phyloP scores from a whole-genome alignment of 1,139 yeast genomes.

The Maudiozyma humilis region DNA sequence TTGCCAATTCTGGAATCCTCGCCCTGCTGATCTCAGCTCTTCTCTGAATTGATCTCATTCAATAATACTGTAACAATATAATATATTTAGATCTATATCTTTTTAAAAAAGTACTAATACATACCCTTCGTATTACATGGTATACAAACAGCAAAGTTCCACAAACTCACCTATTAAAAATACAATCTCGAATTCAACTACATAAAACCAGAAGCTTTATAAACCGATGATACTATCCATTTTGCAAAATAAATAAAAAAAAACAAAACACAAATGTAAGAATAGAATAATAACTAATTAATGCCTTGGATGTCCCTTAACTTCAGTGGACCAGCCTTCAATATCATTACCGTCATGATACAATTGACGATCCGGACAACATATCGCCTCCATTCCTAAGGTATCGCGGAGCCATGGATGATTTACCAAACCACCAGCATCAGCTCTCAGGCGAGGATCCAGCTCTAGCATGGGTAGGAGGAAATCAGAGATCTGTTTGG shows the following conservation, averaged over 20 bases:
- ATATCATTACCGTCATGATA: conserved; percentile 58
- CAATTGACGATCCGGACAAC: conserved; percentile 40
- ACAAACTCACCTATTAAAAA: not conserved
- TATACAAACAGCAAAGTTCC: too few species aligned
- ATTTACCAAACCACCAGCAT: conserved; percentile 66
- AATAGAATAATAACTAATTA: conserved; percentile 11
- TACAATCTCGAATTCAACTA: not conserved
- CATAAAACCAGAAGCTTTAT: not conserved
- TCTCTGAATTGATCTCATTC: conserved; percentile 10
- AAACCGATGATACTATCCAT: not conserved
- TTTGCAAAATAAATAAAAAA: too few species aligned
- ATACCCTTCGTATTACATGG: too few species aligned
- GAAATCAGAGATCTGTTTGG: conserved; percentile 51
- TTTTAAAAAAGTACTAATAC: too few species aligned
- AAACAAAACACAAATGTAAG: not conserved
- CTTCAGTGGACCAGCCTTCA: conserved; percentile 48
- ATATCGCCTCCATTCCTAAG: conserved; percentile 48
- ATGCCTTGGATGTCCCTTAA: conserved; percentile 26
- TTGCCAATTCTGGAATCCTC: conserved; percentile 12
- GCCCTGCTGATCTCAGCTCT: conserved; percentile 14
- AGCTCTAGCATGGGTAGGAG: conserved; percentile 57
- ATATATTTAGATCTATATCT: not conserved
- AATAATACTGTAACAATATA: too few species aligned
- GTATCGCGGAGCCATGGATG: conserved; percentile 68
- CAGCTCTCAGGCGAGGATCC: conserved; percentile 63